Evolutionary conservation across 306 rosid genomes (phyloP), one percentile per base, ranked within the genome.

Genomic region (Oxytropis ochrocephala): DNA sequence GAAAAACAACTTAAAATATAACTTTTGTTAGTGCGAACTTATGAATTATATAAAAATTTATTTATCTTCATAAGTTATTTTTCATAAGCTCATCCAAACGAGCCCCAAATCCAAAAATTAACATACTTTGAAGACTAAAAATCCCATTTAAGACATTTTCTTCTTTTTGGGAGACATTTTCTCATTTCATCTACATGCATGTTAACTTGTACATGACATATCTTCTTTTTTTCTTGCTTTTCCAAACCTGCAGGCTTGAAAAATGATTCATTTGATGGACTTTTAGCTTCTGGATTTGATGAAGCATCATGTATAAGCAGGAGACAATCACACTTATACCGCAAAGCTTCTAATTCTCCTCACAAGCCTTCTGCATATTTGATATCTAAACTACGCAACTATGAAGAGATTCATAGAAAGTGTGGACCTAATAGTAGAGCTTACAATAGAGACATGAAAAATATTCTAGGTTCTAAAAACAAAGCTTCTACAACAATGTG

Each of bases 281-380:
- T 89, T 33, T 46, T 85, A 12, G 55, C 87, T 58, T 61, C 79
- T 58, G 84, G 69, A 39, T 77, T 85, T 67, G 80, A 85, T 47
- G 84, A 81, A 68, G n/a, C 70, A 14, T 72, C 86, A 61, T 89
- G 92, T 80, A 47, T 58, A 24, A 83, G 90, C 61, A 82, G 88
- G 73, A 33, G 56, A 14, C 77, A 80, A 42, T 84, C 86, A 12
- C 77, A 78, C 10, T 55, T 77, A 30, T 82, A 73, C 69, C 86
- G 78, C 50, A 82, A 80, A 75, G 52, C 46, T 41, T 47, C n/a
- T n/a, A n/a, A n/a, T n/a, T n/a, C 75, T 6, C 72, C 77, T 10
- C 72, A 77, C 41, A 84, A 80, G 36, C 85, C 95, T 6, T 81
- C 91, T 49, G 3, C 29, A 24, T 24, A 24, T 2, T 24, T 24